Percentiles rank a stretch among this genome's conserved stretches.
Conservation (phyloP, 257 asterid genomes). For the Solanum piurae region DNA sequence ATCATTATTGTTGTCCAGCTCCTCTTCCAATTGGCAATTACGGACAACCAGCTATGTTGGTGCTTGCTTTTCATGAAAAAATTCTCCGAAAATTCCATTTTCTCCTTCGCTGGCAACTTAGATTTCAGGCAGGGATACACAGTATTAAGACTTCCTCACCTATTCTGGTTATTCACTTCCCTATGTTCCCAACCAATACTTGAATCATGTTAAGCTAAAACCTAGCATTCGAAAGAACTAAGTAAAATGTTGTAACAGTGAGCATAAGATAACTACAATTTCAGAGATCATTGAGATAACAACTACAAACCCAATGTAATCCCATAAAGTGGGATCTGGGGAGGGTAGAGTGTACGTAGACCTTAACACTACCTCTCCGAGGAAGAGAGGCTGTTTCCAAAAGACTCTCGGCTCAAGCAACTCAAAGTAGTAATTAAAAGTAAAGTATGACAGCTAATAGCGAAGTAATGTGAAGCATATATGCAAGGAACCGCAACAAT, state of each 20-base stretch:
- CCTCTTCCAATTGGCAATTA: background rate
- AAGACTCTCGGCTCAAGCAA: background rate
- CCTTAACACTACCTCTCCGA: background rate
- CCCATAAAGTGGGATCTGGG: background rate
- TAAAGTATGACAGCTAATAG: background rate
- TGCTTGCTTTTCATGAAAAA: background rate
- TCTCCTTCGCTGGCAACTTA: background rate
- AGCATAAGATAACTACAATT: background rate
- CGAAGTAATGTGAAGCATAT: background rate
- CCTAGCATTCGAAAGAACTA: background rate
- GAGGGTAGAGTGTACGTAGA: background rate
- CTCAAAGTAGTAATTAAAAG: background rate
- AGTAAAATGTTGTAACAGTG: background rate
- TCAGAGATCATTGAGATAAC: background rate
- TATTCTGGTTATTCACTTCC: background rate
- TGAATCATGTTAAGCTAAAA: background rate
- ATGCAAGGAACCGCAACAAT: background rate
- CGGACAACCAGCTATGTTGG: background rate
- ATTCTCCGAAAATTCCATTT: background rate
- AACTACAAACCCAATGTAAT: background rate
- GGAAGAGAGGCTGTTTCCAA: too few species aligned
- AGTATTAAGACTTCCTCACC: background rate
- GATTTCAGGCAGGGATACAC: background rate
- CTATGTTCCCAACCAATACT: background rate
- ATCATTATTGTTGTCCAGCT: background rate